Conservation (phyloP, 495 filamentous ascomycete genomes). For the Penicillium soppii region DNA sequence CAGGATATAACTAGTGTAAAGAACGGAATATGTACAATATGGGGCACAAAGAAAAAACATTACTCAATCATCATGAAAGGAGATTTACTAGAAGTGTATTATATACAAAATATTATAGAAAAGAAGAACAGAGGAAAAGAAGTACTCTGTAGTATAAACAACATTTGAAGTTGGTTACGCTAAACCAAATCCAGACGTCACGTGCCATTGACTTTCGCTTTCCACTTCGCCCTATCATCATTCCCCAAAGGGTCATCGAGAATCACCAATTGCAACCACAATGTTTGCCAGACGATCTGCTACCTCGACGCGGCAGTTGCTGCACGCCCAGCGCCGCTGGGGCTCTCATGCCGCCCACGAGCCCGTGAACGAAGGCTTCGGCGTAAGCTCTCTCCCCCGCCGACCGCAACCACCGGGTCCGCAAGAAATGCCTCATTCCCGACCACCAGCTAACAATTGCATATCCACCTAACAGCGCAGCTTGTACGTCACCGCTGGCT, state of each 20-base stretch:
- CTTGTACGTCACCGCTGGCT: slow-evolving; percentile 65
- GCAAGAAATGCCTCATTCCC: slow-evolving; percentile 7
- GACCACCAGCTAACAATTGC: slow-evolving; percentile 14
- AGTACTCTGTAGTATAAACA: not conserved
- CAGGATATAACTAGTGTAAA: too few species aligned
- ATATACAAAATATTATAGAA: too few species aligned
- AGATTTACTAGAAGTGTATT: too few species aligned
- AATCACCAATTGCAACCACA: slow-evolving; percentile 31
- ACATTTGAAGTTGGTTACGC: too few species aligned
- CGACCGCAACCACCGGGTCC: slow-evolving; percentile 8
- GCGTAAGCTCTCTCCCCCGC: slow-evolving; percentile 52
- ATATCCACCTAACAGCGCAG: slow-evolving; percentile 45
- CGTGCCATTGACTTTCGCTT: slow-evolving; percentile 21
- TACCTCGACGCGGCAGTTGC: slow-evolving; percentile 40
- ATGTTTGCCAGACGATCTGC: slow-evolving; percentile 49
- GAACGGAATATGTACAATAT: too few species aligned
- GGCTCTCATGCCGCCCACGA: slow-evolving; percentile 47
- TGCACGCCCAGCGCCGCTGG: slow-evolving; percentile 47
- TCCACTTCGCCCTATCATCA: slow-evolving; percentile 32
- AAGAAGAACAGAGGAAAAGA: too few species aligned
- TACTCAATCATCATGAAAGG: too few species aligned
- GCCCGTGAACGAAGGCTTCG: slow-evolving; percentile 61
- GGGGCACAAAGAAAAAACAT: too few species aligned
- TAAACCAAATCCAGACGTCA: slow-evolving; percentile 24
- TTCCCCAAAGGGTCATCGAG: slow-evolving; percentile 31